phyloP scores from a whole-genome alignment of 1,284 basidiomycete species.

The Trametes hirsuta region DNA sequence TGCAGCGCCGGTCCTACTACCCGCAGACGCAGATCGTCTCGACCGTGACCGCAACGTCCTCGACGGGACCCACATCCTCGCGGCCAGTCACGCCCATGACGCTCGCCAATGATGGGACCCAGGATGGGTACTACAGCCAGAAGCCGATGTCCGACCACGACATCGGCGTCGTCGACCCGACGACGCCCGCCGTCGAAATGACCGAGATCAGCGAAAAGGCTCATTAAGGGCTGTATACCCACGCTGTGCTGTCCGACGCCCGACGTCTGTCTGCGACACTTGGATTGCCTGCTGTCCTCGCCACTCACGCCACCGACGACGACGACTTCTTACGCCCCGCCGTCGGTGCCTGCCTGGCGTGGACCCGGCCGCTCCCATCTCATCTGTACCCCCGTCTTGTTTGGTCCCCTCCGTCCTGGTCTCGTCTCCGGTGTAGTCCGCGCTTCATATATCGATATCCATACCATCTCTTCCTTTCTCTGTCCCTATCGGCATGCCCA shows the following conservation, averaged over 20 bases:
- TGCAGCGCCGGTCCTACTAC: constrained; percentile 83
- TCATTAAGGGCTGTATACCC: constrained; percentile 19
- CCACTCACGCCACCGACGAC: not conserved
- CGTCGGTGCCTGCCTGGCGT: not conserved
- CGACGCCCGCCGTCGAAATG: constrained; percentile 26
- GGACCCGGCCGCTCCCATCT: constrained; percentile 16
- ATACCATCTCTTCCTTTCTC: constrained; percentile 6
- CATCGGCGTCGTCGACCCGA: constrained; percentile 22
- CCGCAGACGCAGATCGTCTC: constrained; percentile 68
- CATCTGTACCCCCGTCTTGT: constrained; percentile 22
- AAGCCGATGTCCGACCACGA: constrained; percentile 33
- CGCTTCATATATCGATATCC: constrained; percentile 28
- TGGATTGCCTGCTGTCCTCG: not conserved
- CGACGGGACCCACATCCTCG: constrained; percentile 45
- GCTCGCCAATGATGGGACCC: constrained; percentile 31
- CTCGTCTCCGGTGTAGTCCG: constrained; percentile 18
- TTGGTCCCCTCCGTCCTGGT: constrained; percentile 11
- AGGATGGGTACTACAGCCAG: constrained; percentile 31
- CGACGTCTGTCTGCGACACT: not conserved
- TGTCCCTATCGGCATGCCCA: constrained; percentile 1
- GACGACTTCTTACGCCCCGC: not conserved
- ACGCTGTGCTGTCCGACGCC: constrained; percentile 1
- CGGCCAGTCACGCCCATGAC: constrained; percentile 50
- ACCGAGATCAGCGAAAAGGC: constrained; percentile 30
- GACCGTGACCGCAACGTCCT: constrained; percentile 50